Evolutionary conservation across 1,284 basidiomycete species (phyloP).

Genomic region (Pyrrhoderma lamaoense): DNA sequence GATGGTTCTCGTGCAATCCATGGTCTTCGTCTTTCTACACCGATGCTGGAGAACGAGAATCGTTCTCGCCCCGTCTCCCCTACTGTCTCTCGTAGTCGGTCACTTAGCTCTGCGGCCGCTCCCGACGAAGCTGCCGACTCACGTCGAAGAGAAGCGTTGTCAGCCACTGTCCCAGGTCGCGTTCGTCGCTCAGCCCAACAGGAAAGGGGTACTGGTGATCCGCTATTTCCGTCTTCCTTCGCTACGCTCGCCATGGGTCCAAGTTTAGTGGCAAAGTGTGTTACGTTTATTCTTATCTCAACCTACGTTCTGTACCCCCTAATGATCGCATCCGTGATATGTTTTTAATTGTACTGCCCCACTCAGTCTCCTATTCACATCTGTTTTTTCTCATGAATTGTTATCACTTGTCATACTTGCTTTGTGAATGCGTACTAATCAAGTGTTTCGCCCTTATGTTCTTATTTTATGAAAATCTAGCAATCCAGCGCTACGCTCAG

Average conservation of each 20-base stretch:
- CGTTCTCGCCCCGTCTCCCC: conserved; percentile 15
- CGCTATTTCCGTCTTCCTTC: conserved; percentile 25
- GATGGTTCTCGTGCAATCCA: conserved; percentile 8
- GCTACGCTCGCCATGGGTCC: conserved; percentile 18
- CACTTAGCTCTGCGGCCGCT: conserved; percentile 13
- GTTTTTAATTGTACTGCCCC: too few species aligned
- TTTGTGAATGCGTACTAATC: background rate
- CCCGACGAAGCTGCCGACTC: conserved; percentile 8
- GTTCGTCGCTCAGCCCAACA: conserved; percentile 22
- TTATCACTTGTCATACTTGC: background rate
- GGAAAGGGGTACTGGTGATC: conserved; percentile 25
- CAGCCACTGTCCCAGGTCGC: conserved; percentile 21
- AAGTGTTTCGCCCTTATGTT: background rate
- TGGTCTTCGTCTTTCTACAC: conserved; percentile 18
- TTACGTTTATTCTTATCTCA: background rate
- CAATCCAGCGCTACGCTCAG: conserved; percentile 18
- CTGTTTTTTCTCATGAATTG: background rate
- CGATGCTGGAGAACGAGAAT: conserved; percentile 16
- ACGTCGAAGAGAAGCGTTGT: conserved; percentile 15
- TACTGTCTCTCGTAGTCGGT: background rate
- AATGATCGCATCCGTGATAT: too few species aligned
- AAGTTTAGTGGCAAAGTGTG: conserved; percentile 18
- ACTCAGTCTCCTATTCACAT: background rate
- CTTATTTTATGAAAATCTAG: conserved; percentile 4
- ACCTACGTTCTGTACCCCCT: background rate